Evolutionary conservation across 768 basidiomycete species (phyloP).

Genomic region (Dendrothele bispora): DNA sequence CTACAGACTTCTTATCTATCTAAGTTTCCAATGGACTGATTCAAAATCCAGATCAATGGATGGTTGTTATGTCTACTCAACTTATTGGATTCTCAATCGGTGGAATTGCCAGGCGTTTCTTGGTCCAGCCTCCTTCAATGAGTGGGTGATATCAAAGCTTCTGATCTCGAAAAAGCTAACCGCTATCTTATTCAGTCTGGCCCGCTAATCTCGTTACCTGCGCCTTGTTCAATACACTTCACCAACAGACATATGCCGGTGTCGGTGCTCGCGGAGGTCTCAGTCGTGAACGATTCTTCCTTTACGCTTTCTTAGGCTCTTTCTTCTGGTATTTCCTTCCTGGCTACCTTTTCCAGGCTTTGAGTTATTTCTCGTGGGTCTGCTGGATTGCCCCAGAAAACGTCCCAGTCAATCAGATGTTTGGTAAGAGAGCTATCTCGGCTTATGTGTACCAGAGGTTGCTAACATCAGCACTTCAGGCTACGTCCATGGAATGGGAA

Average conservation of each 20-base stretch:
- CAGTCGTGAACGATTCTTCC: slow-evolving; percentile 76
- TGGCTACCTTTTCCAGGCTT: slow-evolving; percentile 69
- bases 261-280: slow-evolving; percentile 64
- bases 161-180: too few relatives aligned
- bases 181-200: slow-evolving; percentile 64
- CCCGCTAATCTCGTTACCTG: slow-evolving; percentile 74
- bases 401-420: slow-evolving; percentile 69
- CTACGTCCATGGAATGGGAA: slow-evolving; percentile 45
- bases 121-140: slow-evolving; percentile 73
- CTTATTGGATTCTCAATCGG: slow-evolving; percentile 85
- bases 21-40: neutral
- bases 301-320: slow-evolving; percentile 58
- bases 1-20: neutral
- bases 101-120: slow-evolving; percentile 68
- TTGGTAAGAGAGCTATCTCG: slow-evolving; percentile 65
- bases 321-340: slow-evolving; percentile 69
- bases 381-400: slow-evolving; percentile 75
- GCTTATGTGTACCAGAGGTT: neutral
- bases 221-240: slow-evolving; percentile 75
- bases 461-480: too few relatives aligned
- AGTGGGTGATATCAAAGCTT: too few relatives aligned
- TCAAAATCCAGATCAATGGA: slow-evolving; percentile 63
- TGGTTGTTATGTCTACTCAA: slow-evolving; percentile 74
- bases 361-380: slow-evolving; percentile 60
- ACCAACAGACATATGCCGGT: slow-evolving; percentile 69